Percentiles rank a stretch among this genome's conserved stretches.
Evolutionary conservation across 2,329 filamentous ascomycete genomes (phyloP).

Genomic region (Sporothrix pallida): DNA sequence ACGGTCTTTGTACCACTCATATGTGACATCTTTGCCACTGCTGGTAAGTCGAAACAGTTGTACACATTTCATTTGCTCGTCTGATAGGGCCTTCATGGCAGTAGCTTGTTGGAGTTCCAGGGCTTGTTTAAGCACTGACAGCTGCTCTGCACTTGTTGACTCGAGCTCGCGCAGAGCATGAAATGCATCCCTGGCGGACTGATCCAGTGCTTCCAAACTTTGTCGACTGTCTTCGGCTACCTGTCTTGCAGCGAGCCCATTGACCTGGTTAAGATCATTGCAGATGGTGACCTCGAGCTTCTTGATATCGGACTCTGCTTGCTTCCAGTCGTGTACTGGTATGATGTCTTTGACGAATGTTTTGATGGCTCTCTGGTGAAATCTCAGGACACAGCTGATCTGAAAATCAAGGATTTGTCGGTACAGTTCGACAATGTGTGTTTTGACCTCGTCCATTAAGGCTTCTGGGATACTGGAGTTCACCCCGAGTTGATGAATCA

Average conservation of each 20-base stretch:
- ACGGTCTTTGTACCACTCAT: constrained; percentile 45
- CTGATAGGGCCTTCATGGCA: neutral
- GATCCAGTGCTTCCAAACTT: constrained; percentile 29
- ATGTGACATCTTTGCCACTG: constrained; percentile 36
- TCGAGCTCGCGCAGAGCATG: neutral
- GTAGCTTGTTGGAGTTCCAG: neutral
- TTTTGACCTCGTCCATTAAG: constrained; percentile 32
- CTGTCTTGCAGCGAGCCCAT: constrained; percentile 19
- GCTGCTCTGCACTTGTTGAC: neutral
- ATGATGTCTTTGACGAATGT: constrained; percentile 36
- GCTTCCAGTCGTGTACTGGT: constrained; percentile 38
- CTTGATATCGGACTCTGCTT: constrained; percentile 33
- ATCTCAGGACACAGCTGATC: constrained; percentile 44
- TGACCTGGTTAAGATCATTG: constrained; percentile 29
- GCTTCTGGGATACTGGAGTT: constrained; percentile 12
- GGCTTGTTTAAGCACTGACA: neutral
- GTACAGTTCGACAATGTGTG: constrained; percentile 43
- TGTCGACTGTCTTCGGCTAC: neutral
- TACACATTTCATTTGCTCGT: neutral
- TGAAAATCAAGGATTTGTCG: constrained; percentile 47
- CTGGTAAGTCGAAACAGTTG: constrained; percentile 12
- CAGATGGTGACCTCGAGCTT: constrained; percentile 12
- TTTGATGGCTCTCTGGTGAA: constrained; percentile 39
- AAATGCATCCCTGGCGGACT: neutral
- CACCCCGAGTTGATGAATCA: constrained; percentile 36